A percentile compares a stretch with the other conserved stretches of the same genome.
These are phyloP conservation scores for Rubroboletus satanas DNA, from an alignment of 768 basidiomycete species.

Conservation along the genomic window DNA sequence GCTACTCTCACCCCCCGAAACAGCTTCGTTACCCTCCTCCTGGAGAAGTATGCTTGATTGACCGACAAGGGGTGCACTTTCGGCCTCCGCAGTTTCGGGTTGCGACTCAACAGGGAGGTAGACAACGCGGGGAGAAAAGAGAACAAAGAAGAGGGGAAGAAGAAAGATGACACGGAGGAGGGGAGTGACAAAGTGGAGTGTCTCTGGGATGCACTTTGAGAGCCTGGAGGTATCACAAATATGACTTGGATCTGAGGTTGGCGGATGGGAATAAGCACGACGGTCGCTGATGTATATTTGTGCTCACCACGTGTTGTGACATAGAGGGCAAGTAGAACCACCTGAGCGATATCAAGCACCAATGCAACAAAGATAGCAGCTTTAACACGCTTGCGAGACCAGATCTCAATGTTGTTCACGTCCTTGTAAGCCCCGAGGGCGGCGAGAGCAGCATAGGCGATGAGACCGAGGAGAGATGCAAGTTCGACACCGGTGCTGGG, in stretches of 20 bases:
- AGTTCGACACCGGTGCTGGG: slow-evolving; percentile 59
- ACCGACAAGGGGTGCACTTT: slow-evolving; percentile 27
- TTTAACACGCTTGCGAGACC: slow-evolving; percentile 59
- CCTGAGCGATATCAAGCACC: slow-evolving; percentile 56
- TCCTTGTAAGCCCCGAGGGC: slow-evolving; percentile 80
- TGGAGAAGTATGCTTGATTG: slow-evolving; percentile 54
- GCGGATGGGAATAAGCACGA: background rate
- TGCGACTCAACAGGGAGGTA: slow-evolving; percentile 42
- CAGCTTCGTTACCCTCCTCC: slow-evolving; percentile 40
- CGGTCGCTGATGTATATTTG: background rate
- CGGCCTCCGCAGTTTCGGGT: slow-evolving; percentile 14
- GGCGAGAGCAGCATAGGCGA: slow-evolving; percentile 69
- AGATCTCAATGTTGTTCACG: slow-evolving; percentile 62
- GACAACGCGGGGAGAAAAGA: slow-evolving; percentile 60
- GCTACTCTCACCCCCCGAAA: slow-evolving; percentile 34
- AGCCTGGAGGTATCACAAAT: slow-evolving; percentile 23
- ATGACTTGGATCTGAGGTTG: slow-evolving; percentile 12
- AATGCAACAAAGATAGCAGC: slow-evolving; percentile 50
- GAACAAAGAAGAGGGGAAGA: slow-evolving; percentile 52
- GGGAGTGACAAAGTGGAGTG: slow-evolving; percentile 54
- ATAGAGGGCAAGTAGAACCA: slow-evolving; percentile 48
- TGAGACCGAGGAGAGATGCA: slow-evolving; percentile 62
- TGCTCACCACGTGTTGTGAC: slow-evolving; percentile 35
- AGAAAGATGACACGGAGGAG: slow-evolving; percentile 64
- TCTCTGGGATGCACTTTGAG: slow-evolving; percentile 30